Base-by-base conservation (phyloP, 805 yeast species). In the Kazachstania taianensis region DNA sequence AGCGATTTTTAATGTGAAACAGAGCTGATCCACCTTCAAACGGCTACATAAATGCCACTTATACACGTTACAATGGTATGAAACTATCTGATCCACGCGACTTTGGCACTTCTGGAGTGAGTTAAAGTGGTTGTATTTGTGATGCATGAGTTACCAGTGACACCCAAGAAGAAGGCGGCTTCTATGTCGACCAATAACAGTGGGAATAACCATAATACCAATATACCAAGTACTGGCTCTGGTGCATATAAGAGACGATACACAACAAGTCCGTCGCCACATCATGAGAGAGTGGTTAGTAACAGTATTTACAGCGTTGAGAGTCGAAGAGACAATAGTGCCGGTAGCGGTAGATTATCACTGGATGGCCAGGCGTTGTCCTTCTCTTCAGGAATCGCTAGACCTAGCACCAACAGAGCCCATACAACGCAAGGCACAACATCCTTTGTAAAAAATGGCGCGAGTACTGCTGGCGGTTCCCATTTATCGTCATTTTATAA, bases 401-500 rank as follows among this genome's bases (percentile, higher is more conserved):
- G n/a, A 22, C 5, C 20, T 22, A 22, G 22, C 33, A 9, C 22
- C 24, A 22, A 31, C 24, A 13, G 22, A 30, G 6, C 31, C 25
- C 10, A 33, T 33, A 23, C 30, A 22, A 22, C 12, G 10, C 25
- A 22, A 22, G 25, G 12, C 25, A 22, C 10, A 12, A 8, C 10
- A 12, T 22, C 12, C 25, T 22, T n/a, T n/a, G n/a, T n/a, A n/a
- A n/a, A n/a, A n/a, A n/a, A n/a, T n/a, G n/a, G n/a, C n/a, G n/a
- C n/a, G n/a, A n/a, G n/a, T n/a, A n/a, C n/a, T n/a, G n/a, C n/a
- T n/a, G n/a, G n/a, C n/a, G n/a, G n/a, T 6, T 16, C 31, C 12
- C 53, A 50, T 31, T 37, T 58, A 37, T 49, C 59, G 6, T 42
- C 51, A 3, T 53, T 53, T 25, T 57, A 58, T 30, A 52, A 52